Evolutionary conservation across 2,329 filamentous ascomycete species (phyloP), one percentile per base, ranked within the genome.

Genomic region (Diaporthe sp.): DNA sequence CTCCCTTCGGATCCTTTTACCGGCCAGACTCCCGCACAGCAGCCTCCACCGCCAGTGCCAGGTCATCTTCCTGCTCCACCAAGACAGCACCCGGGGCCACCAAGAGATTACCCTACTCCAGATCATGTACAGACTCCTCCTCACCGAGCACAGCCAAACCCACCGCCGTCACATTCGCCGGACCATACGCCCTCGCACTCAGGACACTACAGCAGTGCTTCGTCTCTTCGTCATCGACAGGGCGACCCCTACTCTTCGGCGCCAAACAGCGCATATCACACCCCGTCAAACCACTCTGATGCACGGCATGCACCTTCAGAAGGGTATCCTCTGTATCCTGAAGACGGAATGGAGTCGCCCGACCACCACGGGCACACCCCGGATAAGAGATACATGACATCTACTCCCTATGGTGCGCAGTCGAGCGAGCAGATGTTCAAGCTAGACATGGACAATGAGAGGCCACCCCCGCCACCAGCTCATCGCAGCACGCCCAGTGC

Each of bases 1-100:
- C 86, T 98, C 53, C 96, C 96, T 0, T 92, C 91, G 1, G 94
- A 97, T 82, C 95, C 95, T 19, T 90, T 94, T 76, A 88, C 90
- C 71, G 85, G 90, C 78, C 88, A 90, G 78, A 82, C 87, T 60
- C 85, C 89, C 25, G 78, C 83, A 79, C 85, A 77, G 79, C 85
- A 77, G 78, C 85, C 76, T 79, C 85, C 78, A 75, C 81, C 79
- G 75, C 84, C 79, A 81, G 74, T 82, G 79, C 71, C 82, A 80
- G 62, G 58, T 34, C 68, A 75, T 42, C 49, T 57, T 17, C 74
- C 61, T 77, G 81, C 71, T 78, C 81, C 62, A 19, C 62, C 34
- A 28, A 74, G 72, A 31, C 67, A 68, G 31, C 72, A 75, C 4
- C 51, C 58, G 22, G 72, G 19, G 12, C 62, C 49, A 37, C 76